A percentile compares a stretch with the other conserved stretches of the same genome.
These are phyloP conservation scores for Aureobasidium subglaciale DNA, from an alignment of 2,329 filamentous ascomycete species.

Conservation along the genomic window DNA sequence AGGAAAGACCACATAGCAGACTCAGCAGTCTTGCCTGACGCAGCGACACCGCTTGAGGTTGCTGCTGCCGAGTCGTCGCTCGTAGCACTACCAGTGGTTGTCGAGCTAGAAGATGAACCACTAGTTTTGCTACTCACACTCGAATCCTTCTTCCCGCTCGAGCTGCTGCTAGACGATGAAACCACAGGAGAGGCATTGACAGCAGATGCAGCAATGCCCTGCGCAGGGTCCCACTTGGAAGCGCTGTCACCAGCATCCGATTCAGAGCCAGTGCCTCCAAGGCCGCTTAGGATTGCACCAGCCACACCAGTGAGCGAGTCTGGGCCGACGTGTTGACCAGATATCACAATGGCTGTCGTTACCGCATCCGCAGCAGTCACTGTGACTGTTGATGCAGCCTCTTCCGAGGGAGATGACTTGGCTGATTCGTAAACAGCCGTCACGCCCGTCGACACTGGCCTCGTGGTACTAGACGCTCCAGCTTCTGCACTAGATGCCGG, in stretches of 20 bases:
- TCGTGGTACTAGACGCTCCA: constrained; percentile 1
- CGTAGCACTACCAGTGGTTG: not conserved
- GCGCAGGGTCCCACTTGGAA: not conserved
- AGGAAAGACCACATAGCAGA: not conserved
- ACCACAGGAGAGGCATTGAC: not conserved
- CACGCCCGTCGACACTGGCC: constrained; percentile 5
- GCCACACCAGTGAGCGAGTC: not conserved
- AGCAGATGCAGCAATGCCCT: not conserved
- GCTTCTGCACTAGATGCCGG: not conserved
- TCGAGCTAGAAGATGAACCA: not conserved
- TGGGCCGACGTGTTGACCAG: not conserved
- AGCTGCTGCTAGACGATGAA: not conserved
- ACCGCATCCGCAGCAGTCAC: not conserved
- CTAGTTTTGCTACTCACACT: not conserved
- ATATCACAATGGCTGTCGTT: constrained; percentile 2
- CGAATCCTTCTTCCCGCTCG: not conserved
- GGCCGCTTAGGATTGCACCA: not conserved
- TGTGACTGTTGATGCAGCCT: not conserved
- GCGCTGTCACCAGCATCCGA: not conserved
- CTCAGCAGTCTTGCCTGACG: not conserved
- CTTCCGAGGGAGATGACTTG: not conserved
- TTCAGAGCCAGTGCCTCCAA: not conserved
- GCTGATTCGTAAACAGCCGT: not conserved
- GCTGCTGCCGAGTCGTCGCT: not conserved
- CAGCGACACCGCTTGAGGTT: not conserved